Base-by-base conservation (phyloP, 129 eudicot genomes). In the Lactuca sativa region DNA sequence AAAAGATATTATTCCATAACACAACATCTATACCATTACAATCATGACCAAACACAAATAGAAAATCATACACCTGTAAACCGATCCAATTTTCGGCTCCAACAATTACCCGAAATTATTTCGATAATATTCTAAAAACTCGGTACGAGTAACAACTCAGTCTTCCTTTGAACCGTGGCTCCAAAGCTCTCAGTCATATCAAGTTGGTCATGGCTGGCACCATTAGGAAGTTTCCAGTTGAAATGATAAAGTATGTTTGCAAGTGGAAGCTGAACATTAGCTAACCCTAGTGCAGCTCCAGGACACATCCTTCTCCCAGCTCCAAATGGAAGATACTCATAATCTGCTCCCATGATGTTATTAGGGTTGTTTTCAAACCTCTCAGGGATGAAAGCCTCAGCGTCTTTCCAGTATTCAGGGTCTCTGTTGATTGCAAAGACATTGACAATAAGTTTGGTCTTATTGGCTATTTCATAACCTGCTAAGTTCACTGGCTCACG, bases 271-370 rank as follows among this genome's bases (percentile, higher is more conserved):
- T 70, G 78, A 9, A 73, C 82, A 25, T 67, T 78, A 37, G 74
- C 74, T 48, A 78, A 51, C 11, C 82, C 82, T 1, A 78, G 60
- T 17, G 74, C 30, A 2, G 73, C 55, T 13, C 78, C 82, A 1
- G 82, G 82, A 54, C 82, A 78, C 70, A 66, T 73, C 38, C 79
- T 67, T 14, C 86, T 61, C 57, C 82, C 86, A 0, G 82, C 82
- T 13, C 86, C 86, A 62, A 77, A 82, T 5, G 82, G 86, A 31
- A 82, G 69, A 59, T 66, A 62, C 52, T 67, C 76, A 17, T 67
- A 77, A 7, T 67, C 14, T 0, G 62, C 70, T 14, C 86, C 85
- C 32, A 57, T 48, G 32, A 65, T 16, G 30, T 25, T 67, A 1
- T 25, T 63, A 4, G 16, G 8, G 64, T 32, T 62, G 51, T 64